Evolutionary conservation across 1,139 yeast genomes (phyloP).

Genomic region (Kluyveromyces marxianus): DNA sequence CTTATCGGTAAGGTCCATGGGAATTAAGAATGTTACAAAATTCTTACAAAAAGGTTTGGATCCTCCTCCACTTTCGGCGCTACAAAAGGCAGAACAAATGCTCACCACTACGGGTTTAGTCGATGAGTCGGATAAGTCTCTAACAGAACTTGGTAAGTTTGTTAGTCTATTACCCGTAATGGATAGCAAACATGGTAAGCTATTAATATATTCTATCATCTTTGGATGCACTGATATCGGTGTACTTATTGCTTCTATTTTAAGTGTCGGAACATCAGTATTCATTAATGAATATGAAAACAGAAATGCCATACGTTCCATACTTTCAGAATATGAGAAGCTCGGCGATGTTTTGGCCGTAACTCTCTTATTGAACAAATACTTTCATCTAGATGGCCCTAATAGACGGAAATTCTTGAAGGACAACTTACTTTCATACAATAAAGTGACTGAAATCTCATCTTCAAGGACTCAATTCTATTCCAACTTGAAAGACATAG

Average conservation of each 20-base stretch:
- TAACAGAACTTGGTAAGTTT: constrained; percentile 77
- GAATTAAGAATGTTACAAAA: constrained; percentile 57
- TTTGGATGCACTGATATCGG: constrained; percentile 79
- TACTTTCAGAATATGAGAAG: constrained; percentile 38
- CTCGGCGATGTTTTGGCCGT: constrained; percentile 72
- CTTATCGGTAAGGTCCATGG: constrained; percentile 83
- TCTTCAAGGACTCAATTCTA: constrained; percentile 64
- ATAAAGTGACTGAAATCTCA: constrained; percentile 61
- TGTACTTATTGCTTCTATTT: constrained; percentile 65
- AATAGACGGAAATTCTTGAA: constrained; percentile 45
- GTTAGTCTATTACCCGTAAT: constrained; percentile 72
- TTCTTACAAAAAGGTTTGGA: constrained; percentile 75
- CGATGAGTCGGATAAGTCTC: constrained; percentile 34
- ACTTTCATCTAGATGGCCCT: constrained; percentile 32
- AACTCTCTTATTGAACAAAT: constrained; percentile 48
- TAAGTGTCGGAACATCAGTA: constrained; percentile 62
- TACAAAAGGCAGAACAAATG: constrained; percentile 54
- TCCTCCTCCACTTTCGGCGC: constrained; percentile 56
- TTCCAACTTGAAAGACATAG: constrained; percentile 63
- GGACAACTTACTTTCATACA: constrained; percentile 56
- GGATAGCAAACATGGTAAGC: constrained; percentile 78
- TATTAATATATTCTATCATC: constrained; percentile 68
- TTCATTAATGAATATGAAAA: constrained; percentile 56
- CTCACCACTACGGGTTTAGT: constrained; percentile 72
- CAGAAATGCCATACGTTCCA: constrained; percentile 52